These are phyloP conservation scores for Erigeron canadensis DNA, from an alignment of 129 eudicot genomes.

Conservation along the genomic window DNA sequence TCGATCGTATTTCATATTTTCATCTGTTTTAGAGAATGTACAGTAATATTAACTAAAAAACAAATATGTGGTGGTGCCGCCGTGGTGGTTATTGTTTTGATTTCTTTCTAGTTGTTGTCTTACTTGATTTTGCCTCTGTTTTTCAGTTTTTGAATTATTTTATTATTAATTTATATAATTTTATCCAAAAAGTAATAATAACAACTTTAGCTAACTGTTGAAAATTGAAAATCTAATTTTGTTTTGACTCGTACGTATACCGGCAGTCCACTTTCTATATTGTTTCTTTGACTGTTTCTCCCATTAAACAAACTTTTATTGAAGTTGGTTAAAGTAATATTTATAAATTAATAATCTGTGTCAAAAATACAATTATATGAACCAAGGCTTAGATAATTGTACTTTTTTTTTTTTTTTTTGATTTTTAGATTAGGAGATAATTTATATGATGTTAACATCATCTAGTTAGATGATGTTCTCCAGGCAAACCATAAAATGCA, in stretches of 20 bases:
- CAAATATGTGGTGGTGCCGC: constrained; percentile 1
- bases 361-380: too few species aligned
- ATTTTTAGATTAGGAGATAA: too few species aligned
- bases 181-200: neutral
- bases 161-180: neutral
- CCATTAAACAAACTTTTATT: neutral
- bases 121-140: constrained; percentile 11
- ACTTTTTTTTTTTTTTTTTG: too few species aligned
- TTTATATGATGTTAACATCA: too few species aligned
- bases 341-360: too few species aligned
- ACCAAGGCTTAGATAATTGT: too few species aligned
- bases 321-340: too few species aligned
- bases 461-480: too few species aligned
- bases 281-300: neutral
- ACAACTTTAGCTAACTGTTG: neutral
- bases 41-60: neutral
- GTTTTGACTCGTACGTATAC: constrained; percentile 10
- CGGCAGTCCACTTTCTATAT: neutral
- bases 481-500: too few species aligned
- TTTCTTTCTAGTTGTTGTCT: constrained; percentile 17
- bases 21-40: neutral
- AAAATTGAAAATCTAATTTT: neutral
- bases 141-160: neutral
- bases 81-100: neutral
- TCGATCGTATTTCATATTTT: neutral